Evolutionary conservation across 1,284 basidiomycete species (phyloP).

Genomic region (Melanopsichium pennsylvanicum): DNA sequence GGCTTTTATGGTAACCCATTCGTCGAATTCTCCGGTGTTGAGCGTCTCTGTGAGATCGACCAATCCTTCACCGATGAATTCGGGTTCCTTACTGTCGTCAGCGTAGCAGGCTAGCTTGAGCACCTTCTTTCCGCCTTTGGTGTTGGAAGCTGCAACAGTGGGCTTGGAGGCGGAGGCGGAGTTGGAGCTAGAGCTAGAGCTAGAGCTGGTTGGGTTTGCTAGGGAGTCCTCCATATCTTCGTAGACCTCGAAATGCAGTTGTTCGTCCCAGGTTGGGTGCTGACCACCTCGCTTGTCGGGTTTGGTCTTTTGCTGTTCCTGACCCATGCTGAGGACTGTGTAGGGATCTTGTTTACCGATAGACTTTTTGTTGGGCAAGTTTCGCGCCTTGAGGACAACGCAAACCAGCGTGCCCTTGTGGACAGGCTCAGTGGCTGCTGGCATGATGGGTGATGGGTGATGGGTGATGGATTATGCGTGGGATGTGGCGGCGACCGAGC

Average conservation of each 20-base stretch:
- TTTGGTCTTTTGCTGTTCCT: constrained; percentile 72
- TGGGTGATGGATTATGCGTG: background rate
- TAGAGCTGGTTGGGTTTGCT: constrained; percentile 58
- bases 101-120: constrained; percentile 90
- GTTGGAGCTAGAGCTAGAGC: constrained; percentile 21
- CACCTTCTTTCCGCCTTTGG: constrained; percentile 75
- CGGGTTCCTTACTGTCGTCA: constrained; percentile 92
- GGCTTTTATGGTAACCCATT: constrained; percentile 78
- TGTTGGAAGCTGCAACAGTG: constrained; percentile 67
- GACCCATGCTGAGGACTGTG: constrained; percentile 78
- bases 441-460: constrained; percentile 16
- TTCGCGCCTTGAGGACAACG: constrained; percentile 91
- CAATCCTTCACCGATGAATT: constrained; percentile 88
- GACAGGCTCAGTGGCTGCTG: constrained; percentile 26
- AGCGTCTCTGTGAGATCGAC: constrained; percentile 89
- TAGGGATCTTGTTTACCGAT: constrained; percentile 93
- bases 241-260: constrained; percentile 88
- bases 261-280: constrained; percentile 98
- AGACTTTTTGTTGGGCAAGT: constrained; percentile 63
- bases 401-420: constrained; percentile 84
- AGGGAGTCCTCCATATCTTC: constrained; percentile 79
- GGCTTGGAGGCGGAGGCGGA: constrained; percentile 19
- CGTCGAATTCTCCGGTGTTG: constrained; percentile 94
- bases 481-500: no score
- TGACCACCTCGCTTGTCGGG: constrained; percentile 94